These are phyloP conservation scores for Paramecium caudatum DNA, from an alignment of 73 alveolate genomes.

Conservation along the genomic window DNA sequence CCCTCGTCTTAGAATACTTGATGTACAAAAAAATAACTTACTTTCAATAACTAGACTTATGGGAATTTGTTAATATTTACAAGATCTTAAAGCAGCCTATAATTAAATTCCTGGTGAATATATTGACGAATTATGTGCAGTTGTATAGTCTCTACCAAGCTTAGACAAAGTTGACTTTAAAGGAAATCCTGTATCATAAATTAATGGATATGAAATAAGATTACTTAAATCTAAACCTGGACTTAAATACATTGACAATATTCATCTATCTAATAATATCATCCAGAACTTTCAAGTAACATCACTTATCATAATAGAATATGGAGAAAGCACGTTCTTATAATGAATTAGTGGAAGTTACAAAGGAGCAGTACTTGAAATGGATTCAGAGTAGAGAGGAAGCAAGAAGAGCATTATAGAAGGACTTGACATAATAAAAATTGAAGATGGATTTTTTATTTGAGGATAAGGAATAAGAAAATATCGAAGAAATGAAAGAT, in stretches of 20 bases:
- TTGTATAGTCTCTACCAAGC: constrained; percentile 22
- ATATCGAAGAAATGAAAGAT: constrained; percentile 45
- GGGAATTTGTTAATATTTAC: constrained; percentile 18
- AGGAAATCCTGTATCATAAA: constrained; percentile 53
- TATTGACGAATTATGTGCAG: constrained; percentile 27
- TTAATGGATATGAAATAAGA: constrained; percentile 42
- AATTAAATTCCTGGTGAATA: constrained; percentile 34
- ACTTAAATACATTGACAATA: constrained; percentile 35
- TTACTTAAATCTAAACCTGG: constrained; percentile 58
- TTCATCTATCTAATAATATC: background rate
- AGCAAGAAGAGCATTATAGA: constrained; percentile 33
- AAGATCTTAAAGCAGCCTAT: background rate
- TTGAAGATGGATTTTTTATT: constrained; percentile 43
- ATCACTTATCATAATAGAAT: background rate
- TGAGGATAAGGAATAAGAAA: constrained; percentile 55
- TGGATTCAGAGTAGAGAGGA: constrained; percentile 65
- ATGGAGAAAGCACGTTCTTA: constrained; percentile 48
- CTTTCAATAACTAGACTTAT: constrained; percentile 11
- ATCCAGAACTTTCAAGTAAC: background rate
- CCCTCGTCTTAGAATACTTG: background rate
- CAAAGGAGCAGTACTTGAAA: constrained; percentile 66
- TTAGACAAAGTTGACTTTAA: constrained; percentile 48
- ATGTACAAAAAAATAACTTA: constrained; percentile 2
- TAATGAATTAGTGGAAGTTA: constrained; percentile 26
- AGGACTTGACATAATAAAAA: constrained; percentile 19